These are phyloP conservation scores for Thalia dealbata DNA, from an alignment of 176 grass and related monocot species.

Conservation along the genomic window DNA sequence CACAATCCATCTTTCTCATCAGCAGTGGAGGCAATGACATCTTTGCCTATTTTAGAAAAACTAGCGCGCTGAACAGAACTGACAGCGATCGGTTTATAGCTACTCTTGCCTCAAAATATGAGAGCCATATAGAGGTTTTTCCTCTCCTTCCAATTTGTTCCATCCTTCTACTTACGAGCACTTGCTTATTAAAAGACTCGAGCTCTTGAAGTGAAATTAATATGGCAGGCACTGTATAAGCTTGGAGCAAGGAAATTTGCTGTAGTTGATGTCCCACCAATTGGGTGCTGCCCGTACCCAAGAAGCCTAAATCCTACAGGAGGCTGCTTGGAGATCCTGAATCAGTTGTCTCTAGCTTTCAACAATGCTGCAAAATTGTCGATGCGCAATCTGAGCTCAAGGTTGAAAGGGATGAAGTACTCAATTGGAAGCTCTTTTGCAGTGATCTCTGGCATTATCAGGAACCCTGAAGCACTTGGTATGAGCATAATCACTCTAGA, in stretches of 20 bases:
- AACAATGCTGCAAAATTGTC: conserved; percentile 49
- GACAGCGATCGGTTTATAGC: conserved; percentile 11
- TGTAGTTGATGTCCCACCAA: conserved; percentile 68
- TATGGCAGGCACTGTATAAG: conserved; percentile 44
- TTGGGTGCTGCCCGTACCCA: conserved; percentile 86
- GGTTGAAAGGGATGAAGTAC: conserved; percentile 46
- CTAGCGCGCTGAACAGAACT: neutral
- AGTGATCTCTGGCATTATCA: conserved; percentile 77
- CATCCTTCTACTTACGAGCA: neutral
- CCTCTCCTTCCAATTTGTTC: neutral
- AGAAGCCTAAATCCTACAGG: conserved; percentile 70
- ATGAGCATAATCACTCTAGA: neutral
- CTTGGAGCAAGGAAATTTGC: conserved; percentile 70
- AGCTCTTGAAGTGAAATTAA: neutral
- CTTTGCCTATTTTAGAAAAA: conserved; percentile 22
- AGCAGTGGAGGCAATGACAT: conserved; percentile 55
- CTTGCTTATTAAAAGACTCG: neutral
- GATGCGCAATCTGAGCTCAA: conserved; percentile 44
- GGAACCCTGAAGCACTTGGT: conserved; percentile 57
- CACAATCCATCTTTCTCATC: conserved; percentile 43
- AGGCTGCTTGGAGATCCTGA: conserved; percentile 63
- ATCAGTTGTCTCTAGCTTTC: conserved; percentile 52
- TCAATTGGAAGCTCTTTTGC: conserved; percentile 80
- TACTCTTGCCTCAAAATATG: conserved; percentile 24
- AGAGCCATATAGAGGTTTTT: conserved; percentile 27